Base-by-base conservation (phyloP, 208 protist species). In the Leishmania amazonensis region DNA sequence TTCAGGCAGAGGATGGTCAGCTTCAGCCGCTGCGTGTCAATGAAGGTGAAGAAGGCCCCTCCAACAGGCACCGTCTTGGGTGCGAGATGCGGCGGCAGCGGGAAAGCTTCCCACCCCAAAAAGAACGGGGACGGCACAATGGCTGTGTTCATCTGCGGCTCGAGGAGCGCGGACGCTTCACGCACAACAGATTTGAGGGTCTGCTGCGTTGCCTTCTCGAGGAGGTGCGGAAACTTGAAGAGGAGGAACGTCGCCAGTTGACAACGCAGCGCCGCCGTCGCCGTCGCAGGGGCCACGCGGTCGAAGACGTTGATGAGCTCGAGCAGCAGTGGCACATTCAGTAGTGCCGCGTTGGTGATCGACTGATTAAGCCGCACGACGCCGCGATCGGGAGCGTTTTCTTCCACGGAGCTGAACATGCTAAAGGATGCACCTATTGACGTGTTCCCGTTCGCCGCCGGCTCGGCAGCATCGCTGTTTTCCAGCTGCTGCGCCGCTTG, bases 41-140 rank as follows among this genome's bases (percentile, higher is more conserved):
- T 98, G 81, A 96, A 98, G 68, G 95, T 98, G 83, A 98, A 98
- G 68, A 96, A 76, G 19, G 95, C 87, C 8, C 95, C 95, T 57
- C 93, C 89, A 31, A 98, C 83, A 0, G 93, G 83, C 45, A 97
- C 87, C 57, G 92, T 97, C 81, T 95, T 93, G 31, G 95, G 95
- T 11, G 90, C 88, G 19, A 98, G 83, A 76, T 96, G 91, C 15
- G 91, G 74, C 42, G 95, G 93, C 15, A 98, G 88, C 45, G 93
- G 79, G 17, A 96, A 81, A 28, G 90, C 90, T 75, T 98, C 89
- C 89, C 92, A 96, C 67, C 67, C 85, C 9, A 90, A 72, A 35
- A 98, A 80, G 53, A 98, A 90, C 11, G 93, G 91, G 45, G 83
- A 31, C n/a, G 79, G 62, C 17, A 80, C 78, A 68, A 86, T 87